These are phyloP conservation scores for Zea luxurians DNA, from an alignment of 176 grass and related monocot species.

Conservation along the genomic window DNA sequence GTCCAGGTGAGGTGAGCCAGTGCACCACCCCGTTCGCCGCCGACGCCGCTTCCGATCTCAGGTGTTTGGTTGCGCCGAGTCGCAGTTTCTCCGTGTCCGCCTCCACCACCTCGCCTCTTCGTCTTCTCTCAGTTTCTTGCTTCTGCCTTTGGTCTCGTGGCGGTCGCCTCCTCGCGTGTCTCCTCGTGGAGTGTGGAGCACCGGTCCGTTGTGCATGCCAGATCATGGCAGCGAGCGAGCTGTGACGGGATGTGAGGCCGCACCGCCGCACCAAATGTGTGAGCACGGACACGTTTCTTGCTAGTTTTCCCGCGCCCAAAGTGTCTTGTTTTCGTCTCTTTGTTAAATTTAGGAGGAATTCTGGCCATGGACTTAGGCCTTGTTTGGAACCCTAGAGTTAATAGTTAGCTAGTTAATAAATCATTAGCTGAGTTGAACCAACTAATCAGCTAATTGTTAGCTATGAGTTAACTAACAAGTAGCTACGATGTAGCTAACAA, in stretches of 20 bases:
- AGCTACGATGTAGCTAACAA: too few species aligned
- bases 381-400: too few species aligned
- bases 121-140: too few species aligned
- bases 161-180: not conserved
- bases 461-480: too few species aligned
- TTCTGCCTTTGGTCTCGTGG: not conserved
- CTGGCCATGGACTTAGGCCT: too few species aligned
- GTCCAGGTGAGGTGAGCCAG: not conserved
- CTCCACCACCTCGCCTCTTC: too few species aligned
- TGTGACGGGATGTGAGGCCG: not conserved
- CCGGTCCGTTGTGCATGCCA: not conserved
- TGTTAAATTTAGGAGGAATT: too few species aligned
- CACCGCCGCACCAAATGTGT: not conserved
- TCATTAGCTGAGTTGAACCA: too few species aligned
- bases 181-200: too few species aligned
- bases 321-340: too few species aligned
- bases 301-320: not conserved
- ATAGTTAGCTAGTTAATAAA: too few species aligned
- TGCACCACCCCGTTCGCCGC: not conserved
- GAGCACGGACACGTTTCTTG: not conserved
- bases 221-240: not conserved
- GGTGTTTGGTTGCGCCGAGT: not conserved
- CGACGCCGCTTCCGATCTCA: not conserved
- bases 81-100: not conserved
- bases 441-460: too few species aligned